Evolutionary conservation across 257 asterid genomes (phyloP).

Genomic region (Jasminum sambac): DNA sequence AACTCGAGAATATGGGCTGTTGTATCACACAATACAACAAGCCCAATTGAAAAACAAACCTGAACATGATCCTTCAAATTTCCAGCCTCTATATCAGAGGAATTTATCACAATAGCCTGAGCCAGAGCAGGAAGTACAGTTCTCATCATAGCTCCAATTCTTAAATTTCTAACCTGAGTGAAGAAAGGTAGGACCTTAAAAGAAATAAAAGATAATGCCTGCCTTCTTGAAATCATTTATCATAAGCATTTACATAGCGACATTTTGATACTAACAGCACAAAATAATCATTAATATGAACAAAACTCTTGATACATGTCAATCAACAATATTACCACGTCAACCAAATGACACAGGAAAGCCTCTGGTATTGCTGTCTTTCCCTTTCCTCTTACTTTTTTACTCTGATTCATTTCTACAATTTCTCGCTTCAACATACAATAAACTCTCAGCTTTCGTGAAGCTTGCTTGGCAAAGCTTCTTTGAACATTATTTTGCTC

Average conservation of each 20-base stretch:
- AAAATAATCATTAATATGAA: constrained; percentile 11
- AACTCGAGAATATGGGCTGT: constrained; percentile 10
- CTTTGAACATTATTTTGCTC: too few relatives aligned
- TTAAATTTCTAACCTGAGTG: constrained; percentile 74
- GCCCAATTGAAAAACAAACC: constrained; percentile 46
- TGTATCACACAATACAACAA: constrained; percentile 16
- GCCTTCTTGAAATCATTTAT: constrained; percentile 6
- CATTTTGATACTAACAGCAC: constrained; percentile 14
- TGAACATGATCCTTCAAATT: constrained; percentile 64
- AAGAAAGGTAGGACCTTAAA: constrained; percentile 4
- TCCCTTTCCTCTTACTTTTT: not conserved
- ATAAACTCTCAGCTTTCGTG: too few relatives aligned
- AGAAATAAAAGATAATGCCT: not conserved
- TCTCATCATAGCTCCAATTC: constrained; percentile 95
- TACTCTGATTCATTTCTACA: not conserved
- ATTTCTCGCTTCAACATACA: not conserved
- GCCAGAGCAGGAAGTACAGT: constrained; percentile 91
- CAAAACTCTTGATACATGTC: constrained; percentile 16
- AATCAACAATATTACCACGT: constrained; percentile 4
- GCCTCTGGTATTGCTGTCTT: not conserved
- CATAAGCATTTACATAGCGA: constrained; percentile 8
- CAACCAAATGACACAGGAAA: constrained; percentile 1
- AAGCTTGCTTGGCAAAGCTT: too few relatives aligned
- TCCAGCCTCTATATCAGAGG: constrained; percentile 38
- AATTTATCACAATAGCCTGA: constrained; percentile 74